These are phyloP conservation scores for Stenocarpella maydis DNA, from an alignment of 2,329 filamentous ascomycete genomes.

Conservation along the genomic window DNA sequence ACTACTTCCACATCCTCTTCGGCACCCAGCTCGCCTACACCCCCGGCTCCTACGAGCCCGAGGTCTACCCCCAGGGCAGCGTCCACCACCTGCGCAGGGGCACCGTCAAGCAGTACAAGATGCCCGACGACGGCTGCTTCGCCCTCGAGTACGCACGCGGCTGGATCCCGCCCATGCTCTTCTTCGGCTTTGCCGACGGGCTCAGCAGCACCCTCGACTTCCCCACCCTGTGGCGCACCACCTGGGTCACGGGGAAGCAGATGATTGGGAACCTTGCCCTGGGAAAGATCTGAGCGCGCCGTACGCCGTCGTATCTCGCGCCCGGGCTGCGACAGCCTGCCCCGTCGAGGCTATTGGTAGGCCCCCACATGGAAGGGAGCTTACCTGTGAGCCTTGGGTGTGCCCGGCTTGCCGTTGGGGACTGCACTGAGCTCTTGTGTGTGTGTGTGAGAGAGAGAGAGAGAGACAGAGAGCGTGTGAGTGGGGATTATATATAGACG, in stretches of 20 bases:
- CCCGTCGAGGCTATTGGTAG: too few relatives aligned
- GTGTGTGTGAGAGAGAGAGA: not conserved
- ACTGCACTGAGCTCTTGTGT: not conserved
- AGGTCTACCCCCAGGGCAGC: slow-evolving; percentile 73
- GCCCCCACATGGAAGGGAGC: too few relatives aligned
- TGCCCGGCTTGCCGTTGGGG: too few relatives aligned
- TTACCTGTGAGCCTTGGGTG: too few relatives aligned
- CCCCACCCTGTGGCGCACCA: slow-evolving; percentile 84
- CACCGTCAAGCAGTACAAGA: slow-evolving; percentile 82
- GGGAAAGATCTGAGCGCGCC: slow-evolving; percentile 70
- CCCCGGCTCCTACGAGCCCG: slow-evolving; percentile 70
- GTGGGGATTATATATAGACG: slow-evolving; percentile 1
- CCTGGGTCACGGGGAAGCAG: slow-evolving; percentile 74
- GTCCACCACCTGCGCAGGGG: slow-evolving; percentile 78
- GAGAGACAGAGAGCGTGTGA: too few relatives aligned
- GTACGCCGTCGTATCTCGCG: not conserved
- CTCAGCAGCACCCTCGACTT: slow-evolving; percentile 84
- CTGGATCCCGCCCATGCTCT: slow-evolving; percentile 93
- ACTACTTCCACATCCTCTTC: slow-evolving; percentile 91
- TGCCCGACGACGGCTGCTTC: slow-evolving; percentile 75
- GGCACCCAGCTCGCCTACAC: slow-evolving; percentile 81
- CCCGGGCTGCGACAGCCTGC: too few relatives aligned
- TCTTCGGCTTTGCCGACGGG: slow-evolving; percentile 86
- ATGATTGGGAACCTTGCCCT: slow-evolving; percentile 77
- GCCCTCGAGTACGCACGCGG: slow-evolving; percentile 85